Base-by-base conservation (phyloP, 1,284 basidiomycete species). In the Leccinum fuscescens region DNA sequence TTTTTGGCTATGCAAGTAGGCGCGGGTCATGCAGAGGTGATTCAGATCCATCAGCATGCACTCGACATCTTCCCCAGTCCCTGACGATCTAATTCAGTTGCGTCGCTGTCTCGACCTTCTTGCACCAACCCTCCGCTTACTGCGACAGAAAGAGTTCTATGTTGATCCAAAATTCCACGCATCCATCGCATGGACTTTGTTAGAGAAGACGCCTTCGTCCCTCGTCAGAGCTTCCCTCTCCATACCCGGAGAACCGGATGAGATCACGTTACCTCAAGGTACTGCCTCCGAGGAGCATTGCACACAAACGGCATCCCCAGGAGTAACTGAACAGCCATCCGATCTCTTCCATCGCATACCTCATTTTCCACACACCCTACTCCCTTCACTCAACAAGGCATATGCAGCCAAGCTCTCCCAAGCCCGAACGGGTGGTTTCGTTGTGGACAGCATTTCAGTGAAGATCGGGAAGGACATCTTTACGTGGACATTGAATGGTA, bases 121-220 rank as follows among this genome's bases (percentile, higher is more conserved):
- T 46, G 76, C 78, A 2, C 84, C 87, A 2, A 76, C 77, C 2
- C 74, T 93, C 44, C 76, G 74, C 12, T 67, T 73, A 6, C 77
- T 92, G 35, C 84, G 85, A 42, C 90, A 93, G 63, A 84, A 85
- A 66, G 80, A 82, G 57, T 94, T 89, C 73, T 94, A 94, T 70
- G 67, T 76, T 22, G 76, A 82, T 46, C 90, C 93, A 15, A 82
- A 85, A 33, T 94, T 93, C 68, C 93, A 94, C 68, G 82, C 86
- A 11, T 93, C 92, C 1, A 82, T 94, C 57, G 91, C 84, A 8
- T 94, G 93, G 92, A 85, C 86, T 9, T 78, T 92, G 56, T 80
- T 88, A 55, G 71, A 74, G 37, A 62, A 62, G 61, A 50, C 58
- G 33, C 54, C 59, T 12, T 59, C 60, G 3, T 35, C 56, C 7